Base-by-base conservation (phyloP, 2,329 filamentous ascomycete genomes). In the Scopulariopsis brevicaulis region DNA sequence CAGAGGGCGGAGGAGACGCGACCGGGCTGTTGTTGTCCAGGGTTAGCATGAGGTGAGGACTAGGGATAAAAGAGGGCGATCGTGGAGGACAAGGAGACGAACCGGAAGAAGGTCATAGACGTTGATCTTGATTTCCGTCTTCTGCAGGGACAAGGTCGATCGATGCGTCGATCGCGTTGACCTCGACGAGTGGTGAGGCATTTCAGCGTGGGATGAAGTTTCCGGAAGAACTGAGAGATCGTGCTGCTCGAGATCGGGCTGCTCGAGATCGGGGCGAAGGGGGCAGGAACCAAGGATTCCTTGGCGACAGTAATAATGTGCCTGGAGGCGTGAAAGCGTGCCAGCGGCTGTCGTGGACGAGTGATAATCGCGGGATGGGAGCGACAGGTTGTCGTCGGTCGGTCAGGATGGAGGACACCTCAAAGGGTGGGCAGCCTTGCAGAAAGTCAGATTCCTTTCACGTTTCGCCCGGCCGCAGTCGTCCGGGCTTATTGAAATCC, bases 61-160 rank as follows among this genome's bases (percentile, higher is more conserved):
- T n/a, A 18, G 20, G 35, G 32, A 25, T 2, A 20, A 55, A 43
- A 50, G 18, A 22, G 58, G 22, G 18, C 8, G 35, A 11, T 24
- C 12, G 58, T 40, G 6, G 25, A 22, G 24, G 35, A 50, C 3
- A 18, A 20, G 32, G 55, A 22, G 55, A 63, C 76, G 63, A 77
- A 88, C 85, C 46, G 87, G 85, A 18, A 92, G 75, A 8, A 91
- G 75, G 69, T 91, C 88, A 66, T 92, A 92, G 65, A 90, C 84
- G 66, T 91, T 84, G 66, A 92, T 90, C 54, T 81, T 73, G 61
- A 92, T 80, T 68, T 90, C 85, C 2, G 85, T 90, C 67, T 87
- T 87, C 63, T 85, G 83, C 22, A 88, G 72, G 18, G 86, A 87
- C 53, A 88, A 69, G 1, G 85, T 89, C 59, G 82, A 84, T 61